These are phyloP conservation scores for Physaria fendleri DNA, from an alignment of 345 rosid species.

Conservation along the genomic window DNA sequence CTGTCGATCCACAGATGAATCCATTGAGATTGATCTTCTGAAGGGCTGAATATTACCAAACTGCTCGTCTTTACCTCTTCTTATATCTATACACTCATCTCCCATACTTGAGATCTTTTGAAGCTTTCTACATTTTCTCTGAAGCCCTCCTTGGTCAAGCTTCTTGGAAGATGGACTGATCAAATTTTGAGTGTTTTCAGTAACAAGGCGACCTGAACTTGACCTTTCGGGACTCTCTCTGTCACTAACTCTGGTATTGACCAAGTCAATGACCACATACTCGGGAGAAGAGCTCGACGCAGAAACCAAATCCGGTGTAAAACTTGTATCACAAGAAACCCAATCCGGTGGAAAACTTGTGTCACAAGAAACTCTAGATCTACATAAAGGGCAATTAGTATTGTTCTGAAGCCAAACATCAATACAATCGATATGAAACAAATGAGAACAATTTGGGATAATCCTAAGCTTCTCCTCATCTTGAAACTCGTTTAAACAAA, in stretches of 20 bases:
- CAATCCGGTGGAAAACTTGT: no score
- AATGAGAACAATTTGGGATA: constrained; percentile 72
- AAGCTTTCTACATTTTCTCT: constrained; percentile 40
- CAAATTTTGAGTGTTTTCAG: not conserved
- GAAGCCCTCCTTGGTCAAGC: no score
- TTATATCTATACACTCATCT: constrained; percentile 84
- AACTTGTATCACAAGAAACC: constrained; percentile 23
- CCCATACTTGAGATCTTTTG: constrained; percentile 70
- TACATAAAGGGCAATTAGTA: constrained; percentile 83
- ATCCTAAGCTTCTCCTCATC: constrained; percentile 60
- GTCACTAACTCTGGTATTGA: no score
- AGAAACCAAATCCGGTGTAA: constrained; percentile 27
- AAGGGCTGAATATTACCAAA: constrained; percentile 62
- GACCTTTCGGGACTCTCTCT: constrained; percentile 30
- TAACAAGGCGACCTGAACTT: constrained; percentile 29
- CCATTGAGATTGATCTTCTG: constrained; percentile 87
- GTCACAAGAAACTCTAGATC: constrained; percentile 71
- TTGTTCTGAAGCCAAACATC: constrained; percentile 91
- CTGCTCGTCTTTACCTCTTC: constrained; percentile 48
- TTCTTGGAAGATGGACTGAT: no score
- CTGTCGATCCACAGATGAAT: constrained; percentile 62
- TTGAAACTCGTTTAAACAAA: no score
- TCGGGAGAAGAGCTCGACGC: constrained; percentile 55
- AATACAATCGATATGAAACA: constrained; percentile 87
- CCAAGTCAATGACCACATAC: constrained; percentile 63